These are phyloP conservation scores for Porphyra umbilicalis DNA, from an alignment of 31 red algal genomes.

Conservation along the genomic window DNA sequence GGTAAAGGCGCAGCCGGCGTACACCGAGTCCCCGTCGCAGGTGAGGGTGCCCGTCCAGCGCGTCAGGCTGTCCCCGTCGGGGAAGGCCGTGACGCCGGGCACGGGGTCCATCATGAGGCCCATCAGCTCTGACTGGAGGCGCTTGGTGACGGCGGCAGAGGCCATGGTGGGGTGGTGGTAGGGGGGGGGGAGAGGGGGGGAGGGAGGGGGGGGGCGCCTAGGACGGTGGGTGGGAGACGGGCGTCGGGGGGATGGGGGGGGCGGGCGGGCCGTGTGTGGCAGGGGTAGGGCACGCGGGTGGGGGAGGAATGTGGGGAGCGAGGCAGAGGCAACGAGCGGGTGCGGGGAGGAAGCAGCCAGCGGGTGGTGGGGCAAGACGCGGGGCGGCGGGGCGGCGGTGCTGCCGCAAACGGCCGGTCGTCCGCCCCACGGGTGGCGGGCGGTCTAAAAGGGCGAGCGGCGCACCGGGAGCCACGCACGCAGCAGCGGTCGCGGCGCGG, in stretches of 20 bases:
- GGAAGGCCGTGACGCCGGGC: constrained; percentile 77
- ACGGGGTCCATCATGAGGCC: constrained; percentile 73
- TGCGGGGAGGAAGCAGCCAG: too few relatives aligned
- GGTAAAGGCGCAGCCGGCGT: constrained; percentile 60
- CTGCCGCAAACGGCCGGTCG: too few relatives aligned
- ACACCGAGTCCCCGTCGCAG: constrained; percentile 33
- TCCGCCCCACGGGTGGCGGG: too few relatives aligned
- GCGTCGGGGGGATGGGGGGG: neutral
- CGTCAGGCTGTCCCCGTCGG: constrained; percentile 54
- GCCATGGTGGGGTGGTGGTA: neutral
- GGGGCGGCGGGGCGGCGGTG: too few relatives aligned
- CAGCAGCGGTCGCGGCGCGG: too few relatives aligned
- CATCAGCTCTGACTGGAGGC: constrained; percentile 85
- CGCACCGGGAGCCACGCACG: too few relatives aligned
- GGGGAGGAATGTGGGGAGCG: too few relatives aligned
- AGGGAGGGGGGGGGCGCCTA: neutral
- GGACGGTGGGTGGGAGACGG: neutral
- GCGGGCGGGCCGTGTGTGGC: too few relatives aligned
- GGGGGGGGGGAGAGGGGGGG: neutral
- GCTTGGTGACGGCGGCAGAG: constrained; percentile 37
- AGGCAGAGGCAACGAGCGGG: too few relatives aligned
- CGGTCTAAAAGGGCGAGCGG: too few relatives aligned
- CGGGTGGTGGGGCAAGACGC: too few relatives aligned
- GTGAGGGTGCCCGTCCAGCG: constrained; percentile 62
- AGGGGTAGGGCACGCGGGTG: too few relatives aligned